phyloP scores from a whole-genome alignment of 768 basidiomycete species.

The Gyrodon lividus region DNA sequence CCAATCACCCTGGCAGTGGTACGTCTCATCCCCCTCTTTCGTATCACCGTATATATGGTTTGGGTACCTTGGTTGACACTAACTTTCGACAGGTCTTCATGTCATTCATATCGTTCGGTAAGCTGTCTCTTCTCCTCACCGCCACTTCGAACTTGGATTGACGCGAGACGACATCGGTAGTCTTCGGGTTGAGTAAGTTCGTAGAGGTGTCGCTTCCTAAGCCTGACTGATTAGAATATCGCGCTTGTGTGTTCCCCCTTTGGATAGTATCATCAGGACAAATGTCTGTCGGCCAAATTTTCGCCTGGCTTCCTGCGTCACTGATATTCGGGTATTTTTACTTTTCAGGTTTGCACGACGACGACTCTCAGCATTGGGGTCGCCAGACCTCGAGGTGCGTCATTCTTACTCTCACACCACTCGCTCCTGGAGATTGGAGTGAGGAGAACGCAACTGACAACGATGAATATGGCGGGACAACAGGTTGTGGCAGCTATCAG shows the following conservation, averaged over 20 bases:
- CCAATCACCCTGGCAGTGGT: conserved; percentile 17
- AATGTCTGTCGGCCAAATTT: conserved; percentile 18
- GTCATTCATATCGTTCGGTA: conserved; percentile 22
- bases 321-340: conserved; percentile 7
- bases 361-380: conserved; percentile 21
- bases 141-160: conserved; percentile 4
- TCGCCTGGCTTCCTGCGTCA: neutral
- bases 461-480: neutral
- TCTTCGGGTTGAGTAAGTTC: conserved; percentile 29
- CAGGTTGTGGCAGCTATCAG: conserved; percentile 17
- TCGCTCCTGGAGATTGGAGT: neutral
- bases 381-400: conserved; percentile 20
- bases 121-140: neutral
- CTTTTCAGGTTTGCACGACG: conserved; percentile 18
- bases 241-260: neutral
- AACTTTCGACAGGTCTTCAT: conserved; percentile 12
- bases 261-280: conserved; percentile 21
- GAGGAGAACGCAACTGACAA: neutral
- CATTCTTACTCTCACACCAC: neutral
- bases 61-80: neutral
- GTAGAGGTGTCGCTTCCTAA: neutral
- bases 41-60: neutral
- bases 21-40: neutral
- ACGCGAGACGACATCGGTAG: conserved; percentile 16
- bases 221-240: neutral